Conservation (phyloP, 2,329 filamentous ascomycete species). For the Lasiodiplodia citricola region DNA sequence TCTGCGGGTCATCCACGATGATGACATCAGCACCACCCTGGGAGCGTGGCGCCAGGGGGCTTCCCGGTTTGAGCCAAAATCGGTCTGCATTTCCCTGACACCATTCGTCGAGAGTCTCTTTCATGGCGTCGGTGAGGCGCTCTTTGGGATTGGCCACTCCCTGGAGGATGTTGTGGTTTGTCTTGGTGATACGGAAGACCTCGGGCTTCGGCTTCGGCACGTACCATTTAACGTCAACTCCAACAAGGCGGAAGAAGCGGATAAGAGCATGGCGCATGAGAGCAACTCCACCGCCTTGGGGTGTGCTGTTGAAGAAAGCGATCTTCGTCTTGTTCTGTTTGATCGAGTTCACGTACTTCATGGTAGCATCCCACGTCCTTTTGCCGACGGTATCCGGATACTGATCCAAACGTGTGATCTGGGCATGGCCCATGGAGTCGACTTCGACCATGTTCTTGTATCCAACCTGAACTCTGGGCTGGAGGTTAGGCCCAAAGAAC, state of each 20-base stretch:
- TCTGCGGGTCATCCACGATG: conserved; percentile 82
- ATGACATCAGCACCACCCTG: conserved; percentile 78
- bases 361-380: conserved; percentile 69
- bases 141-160: conserved; percentile 72
- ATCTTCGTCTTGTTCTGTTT: conserved; percentile 69
- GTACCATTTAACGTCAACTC: conserved; percentile 74
- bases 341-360: conserved; percentile 67
- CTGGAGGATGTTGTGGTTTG: conserved; percentile 87
- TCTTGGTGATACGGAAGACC: conserved; percentile 84
- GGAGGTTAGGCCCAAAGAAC: conserved; percentile 74
- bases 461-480: conserved; percentile 70
- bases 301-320: conserved; percentile 80
- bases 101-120: conserved; percentile 71
- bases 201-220: conserved; percentile 81
- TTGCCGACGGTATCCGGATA: conserved; percentile 66
- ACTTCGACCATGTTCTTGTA: conserved; percentile 73
- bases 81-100: conserved; percentile 73
- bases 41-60: conserved; percentile 67
- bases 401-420: conserved; percentile 61
- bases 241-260: conserved; percentile 69
- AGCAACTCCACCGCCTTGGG: conserved; percentile 82
- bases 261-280: conserved; percentile 82
- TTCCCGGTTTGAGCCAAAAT: conserved; percentile 73
- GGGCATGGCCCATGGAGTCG: conserved; percentile 68
- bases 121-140: conserved; percentile 67